These are phyloP conservation scores for Hypholoma sublateritium DNA, from an alignment of 768 basidiomycete species.

Conservation along the genomic window DNA sequence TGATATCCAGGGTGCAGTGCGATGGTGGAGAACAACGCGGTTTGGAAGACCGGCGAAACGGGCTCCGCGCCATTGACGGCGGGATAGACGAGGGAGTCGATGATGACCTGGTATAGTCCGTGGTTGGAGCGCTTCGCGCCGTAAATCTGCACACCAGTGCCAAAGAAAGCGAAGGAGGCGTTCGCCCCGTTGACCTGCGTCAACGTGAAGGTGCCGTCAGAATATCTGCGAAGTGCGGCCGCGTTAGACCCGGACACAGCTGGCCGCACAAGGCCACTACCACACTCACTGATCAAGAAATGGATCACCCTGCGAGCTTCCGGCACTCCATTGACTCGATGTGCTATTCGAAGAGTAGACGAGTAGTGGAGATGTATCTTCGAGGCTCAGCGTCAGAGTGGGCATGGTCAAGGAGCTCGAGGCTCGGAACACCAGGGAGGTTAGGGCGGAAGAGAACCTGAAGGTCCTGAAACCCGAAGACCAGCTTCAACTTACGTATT, in stretches of 20 bases:
- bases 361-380: constrained; percentile 33
- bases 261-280: background rate
- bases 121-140: constrained; percentile 50
- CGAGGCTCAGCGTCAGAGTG: constrained; percentile 29
- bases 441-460: too few species aligned
- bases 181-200: constrained; percentile 32
- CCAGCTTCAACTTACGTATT: too few species aligned
- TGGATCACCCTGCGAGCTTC: constrained; percentile 19
- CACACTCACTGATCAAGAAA: constrained; percentile 16
- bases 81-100: constrained; percentile 35
- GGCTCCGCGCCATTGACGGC: constrained; percentile 26
- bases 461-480: too few species aligned
- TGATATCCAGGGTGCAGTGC: constrained; percentile 35
- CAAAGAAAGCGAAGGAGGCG: constrained; percentile 46
- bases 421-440: background rate
- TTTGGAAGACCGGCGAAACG: constrained; percentile 34
- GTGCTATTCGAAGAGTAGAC: constrained; percentile 17
- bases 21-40: constrained; percentile 35
- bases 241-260: background rate
- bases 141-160: constrained; percentile 47
- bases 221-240: constrained; percentile 24
- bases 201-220: constrained; percentile 37
- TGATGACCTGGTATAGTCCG: constrained; percentile 40
- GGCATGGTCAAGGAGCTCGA: constrained; percentile 23
- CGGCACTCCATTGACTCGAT: constrained; percentile 19